A percentile compares a stretch with the other conserved stretches of the same genome.
Conservation (phyloP, 257 asterid species). For the Penstemon davidsonii region DNA sequence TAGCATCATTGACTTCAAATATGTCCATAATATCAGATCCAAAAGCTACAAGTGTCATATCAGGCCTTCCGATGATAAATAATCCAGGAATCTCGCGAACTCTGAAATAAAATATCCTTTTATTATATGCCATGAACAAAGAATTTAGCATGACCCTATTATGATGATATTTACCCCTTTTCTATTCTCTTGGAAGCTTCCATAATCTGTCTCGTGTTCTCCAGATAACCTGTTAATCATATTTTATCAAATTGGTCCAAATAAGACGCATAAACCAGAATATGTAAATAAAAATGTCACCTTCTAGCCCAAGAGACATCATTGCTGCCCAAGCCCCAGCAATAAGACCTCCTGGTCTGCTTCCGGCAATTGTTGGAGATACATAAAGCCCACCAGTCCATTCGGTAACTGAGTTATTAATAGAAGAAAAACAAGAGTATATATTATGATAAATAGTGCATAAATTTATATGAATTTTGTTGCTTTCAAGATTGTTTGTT, state of each 20-base stretch:
- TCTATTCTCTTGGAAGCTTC: constrained; percentile 90
- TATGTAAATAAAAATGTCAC: constrained; percentile 34
- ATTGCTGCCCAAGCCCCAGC: constrained; percentile 99
- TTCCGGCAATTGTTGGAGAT: constrained; percentile 96
- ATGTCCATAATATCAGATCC: constrained; percentile 81
- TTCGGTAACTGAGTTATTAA: constrained; percentile 69
- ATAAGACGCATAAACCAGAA: constrained; percentile 23
- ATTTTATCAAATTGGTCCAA: constrained; percentile 20
- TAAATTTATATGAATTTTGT: background rate
- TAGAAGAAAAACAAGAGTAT: background rate
- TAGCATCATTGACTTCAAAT: constrained; percentile 85
- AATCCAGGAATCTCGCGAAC: constrained; percentile 72
- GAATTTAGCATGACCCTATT: constrained; percentile 11
- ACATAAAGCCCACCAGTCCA: constrained; percentile 99
- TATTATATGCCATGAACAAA: constrained; percentile 10
- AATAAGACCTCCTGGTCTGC: constrained; percentile 93
- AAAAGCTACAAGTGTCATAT: constrained; percentile 94
- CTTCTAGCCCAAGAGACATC: constrained; percentile 96
- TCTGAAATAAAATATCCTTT: constrained; percentile 37
- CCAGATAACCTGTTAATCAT: constrained; percentile 67
- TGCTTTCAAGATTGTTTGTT: background rate
- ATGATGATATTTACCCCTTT: constrained; percentile 58
- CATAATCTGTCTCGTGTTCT: constrained; percentile 83
- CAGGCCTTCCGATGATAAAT: constrained; percentile 83
- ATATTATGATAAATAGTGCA: background rate